These are phyloP conservation scores for Penicillium paradoxum DNA, from an alignment of 495 filamentous ascomycete genomes.

Conservation along the genomic window DNA sequence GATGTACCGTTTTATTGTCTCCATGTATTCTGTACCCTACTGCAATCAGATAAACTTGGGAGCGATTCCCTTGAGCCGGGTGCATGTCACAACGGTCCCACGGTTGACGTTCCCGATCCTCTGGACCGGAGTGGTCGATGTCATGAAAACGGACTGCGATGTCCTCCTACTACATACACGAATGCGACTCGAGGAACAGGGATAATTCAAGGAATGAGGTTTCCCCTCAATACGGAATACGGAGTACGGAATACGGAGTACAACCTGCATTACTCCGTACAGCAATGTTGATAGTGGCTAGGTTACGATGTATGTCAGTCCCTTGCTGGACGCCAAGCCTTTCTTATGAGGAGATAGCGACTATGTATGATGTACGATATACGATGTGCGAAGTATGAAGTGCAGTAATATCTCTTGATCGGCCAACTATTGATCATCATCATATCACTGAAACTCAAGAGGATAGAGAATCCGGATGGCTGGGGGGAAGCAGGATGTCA, in stretches of 20 bases:
- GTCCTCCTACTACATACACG: no score
- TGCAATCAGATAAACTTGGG: slow-evolving; percentile 11
- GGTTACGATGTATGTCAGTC: background rate
- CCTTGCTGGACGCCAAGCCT: slow-evolving; percentile 19
- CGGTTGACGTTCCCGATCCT: slow-evolving; percentile 11
- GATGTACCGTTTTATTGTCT: no score
- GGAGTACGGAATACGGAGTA: no score
- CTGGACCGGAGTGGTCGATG: slow-evolving; percentile 16
- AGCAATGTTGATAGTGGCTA: slow-evolving; percentile 13
- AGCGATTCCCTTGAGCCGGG: slow-evolving; percentile 12
- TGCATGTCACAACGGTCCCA: slow-evolving; percentile 19
- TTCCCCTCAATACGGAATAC: background rate
- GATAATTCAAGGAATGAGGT: slow-evolving; percentile 17
- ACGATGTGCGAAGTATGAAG: background rate
- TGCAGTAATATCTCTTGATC: background rate
- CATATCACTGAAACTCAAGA: background rate
- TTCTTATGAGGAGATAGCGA: background rate
- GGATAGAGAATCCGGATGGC: background rate
- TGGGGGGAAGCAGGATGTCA: slow-evolving; percentile 10
- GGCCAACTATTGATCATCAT: slow-evolving; percentile 1
- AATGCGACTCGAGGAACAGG: background rate
- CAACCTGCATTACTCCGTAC: slow-evolving; percentile 10
- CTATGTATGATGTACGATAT: background rate
- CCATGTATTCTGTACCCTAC: background rate
- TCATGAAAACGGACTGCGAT: slow-evolving; percentile 23